Percentiles rank a stretch among this genome's conserved stretches.
phyloP scores from a whole-genome alignment of 805 yeast species.

The Saturnispora sekii region DNA sequence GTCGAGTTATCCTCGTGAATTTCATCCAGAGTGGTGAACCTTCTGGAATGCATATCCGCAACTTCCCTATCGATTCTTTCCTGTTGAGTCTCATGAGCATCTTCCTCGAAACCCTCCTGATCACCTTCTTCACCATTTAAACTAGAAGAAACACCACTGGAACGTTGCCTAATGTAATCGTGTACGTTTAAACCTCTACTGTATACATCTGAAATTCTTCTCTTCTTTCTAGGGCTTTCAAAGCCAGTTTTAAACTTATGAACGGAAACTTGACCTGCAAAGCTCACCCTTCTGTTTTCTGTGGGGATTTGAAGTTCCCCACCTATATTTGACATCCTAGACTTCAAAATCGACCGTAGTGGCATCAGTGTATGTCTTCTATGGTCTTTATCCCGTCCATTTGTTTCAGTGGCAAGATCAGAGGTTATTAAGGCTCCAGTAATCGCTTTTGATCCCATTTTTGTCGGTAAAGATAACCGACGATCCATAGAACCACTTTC shows the following conservation, averaged over 20 bases:
- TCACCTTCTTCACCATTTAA: constrained; percentile 7
- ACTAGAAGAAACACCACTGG: too few species aligned
- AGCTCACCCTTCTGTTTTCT: constrained; percentile 52
- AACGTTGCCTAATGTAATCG: too few species aligned
- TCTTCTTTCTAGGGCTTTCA: constrained; percentile 6
- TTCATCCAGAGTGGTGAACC: background rate
- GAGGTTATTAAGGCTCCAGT: too few species aligned
- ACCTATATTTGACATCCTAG: constrained; percentile 9
- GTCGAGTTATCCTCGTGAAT: constrained; percentile 20
- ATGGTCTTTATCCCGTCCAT: constrained; percentile 6
- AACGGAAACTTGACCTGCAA: constrained; percentile 66
- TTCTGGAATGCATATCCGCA: constrained; percentile 6
- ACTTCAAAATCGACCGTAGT: constrained; percentile 31
- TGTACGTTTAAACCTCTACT: too few species aligned
- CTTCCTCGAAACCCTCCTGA: background rate
- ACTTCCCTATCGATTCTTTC: constrained; percentile 1
- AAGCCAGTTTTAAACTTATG: constrained; percentile 30
- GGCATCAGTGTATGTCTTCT: constrained; percentile 31
- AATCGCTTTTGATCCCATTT: background rate
- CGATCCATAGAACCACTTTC: too few species aligned
- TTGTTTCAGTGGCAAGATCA: too few species aligned
- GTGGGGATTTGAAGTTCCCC: constrained; percentile 25
- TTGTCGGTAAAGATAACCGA: constrained; percentile 2
- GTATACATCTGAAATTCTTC: constrained; percentile 6
- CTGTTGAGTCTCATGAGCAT: background rate